Evolutionary conservation across 2,329 filamentous ascomycete species (phyloP), one percentile per base, ranked within the genome.

Genomic region (Fusarium abutilonis): DNA sequence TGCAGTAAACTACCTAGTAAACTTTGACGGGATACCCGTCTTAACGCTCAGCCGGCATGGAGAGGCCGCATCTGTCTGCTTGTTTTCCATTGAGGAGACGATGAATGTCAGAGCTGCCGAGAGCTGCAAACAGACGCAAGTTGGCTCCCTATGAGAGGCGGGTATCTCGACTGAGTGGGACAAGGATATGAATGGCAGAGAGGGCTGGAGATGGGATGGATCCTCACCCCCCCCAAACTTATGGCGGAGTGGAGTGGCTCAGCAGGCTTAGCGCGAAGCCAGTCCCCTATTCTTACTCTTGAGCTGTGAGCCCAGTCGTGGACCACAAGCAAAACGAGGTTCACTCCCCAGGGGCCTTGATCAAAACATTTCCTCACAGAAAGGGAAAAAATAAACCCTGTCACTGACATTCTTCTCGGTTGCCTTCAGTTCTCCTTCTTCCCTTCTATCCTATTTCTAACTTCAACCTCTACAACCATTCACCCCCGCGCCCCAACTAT

Each of bases 221-320:
- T 63, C 66, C 64, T 56, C 52, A 56, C 64, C 66, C 67, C 62
- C 23, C 23, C 57, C 56, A 52, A 68, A 70, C 52, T 61, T 49
- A 67, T 57, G 67, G 67, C 68, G 60, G 62, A 64, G 67, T 68
- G 58, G 66, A 63, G 70, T 72, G 70, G 70, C 70, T 72, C 69
- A 72, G 70, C 70, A 66, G 57, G 58, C 67, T 67, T 71, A 71
- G 69, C 67, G 67, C 56, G 63, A 68, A 32, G 47, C 54, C 64
- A 64, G 70, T 72, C 70, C 69, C 70, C 70, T 72, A 72, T 72
- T 70, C 68, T 59, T 53, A 63, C 60, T 61, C 55, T 61, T 21
- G 35, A 66, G 56, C 64, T 60, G 58, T 57, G 67, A 67, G 58
- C 58, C 56, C 55, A 60, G 57, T 26, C 66, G 62, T 66, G 64